A percentile compares a stretch with the other conserved stretches of the same genome.
Evolutionary conservation across 495 filamentous ascomycete species (phyloP).

Genomic region (Lasiosphaeria hispida): DNA sequence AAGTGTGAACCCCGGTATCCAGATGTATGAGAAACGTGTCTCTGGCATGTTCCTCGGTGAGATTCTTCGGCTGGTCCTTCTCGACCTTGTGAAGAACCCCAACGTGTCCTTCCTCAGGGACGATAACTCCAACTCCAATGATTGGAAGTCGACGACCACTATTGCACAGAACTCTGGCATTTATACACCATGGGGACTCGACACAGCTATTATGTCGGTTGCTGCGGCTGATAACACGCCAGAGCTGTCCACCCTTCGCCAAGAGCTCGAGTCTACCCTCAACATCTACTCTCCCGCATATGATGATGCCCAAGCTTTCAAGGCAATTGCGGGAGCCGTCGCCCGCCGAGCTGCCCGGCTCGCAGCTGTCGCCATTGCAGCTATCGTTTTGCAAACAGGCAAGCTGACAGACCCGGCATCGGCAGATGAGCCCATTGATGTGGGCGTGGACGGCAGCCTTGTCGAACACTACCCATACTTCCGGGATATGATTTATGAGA

Average conservation of each 20-base stretch:
- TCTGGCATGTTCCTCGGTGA: constrained; percentile 98
- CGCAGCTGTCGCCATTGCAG: constrained; percentile 79
- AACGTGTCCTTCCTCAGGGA: constrained; percentile 65
- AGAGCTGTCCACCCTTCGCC: constrained; percentile 62
- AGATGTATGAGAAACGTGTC: constrained; percentile 99
- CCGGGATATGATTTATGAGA: constrained; percentile 70
- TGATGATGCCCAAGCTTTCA: constrained; percentile 81
- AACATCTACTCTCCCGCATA: constrained; percentile 65
- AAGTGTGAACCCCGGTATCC: constrained; percentile 88
- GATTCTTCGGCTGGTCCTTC: constrained; percentile 75
- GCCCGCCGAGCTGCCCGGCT: constrained; percentile 87
- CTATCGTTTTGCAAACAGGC: constrained; percentile 71
- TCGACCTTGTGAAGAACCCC: constrained; percentile 62
- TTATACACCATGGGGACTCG: constrained; percentile 83
- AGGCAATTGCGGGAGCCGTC: constrained; percentile 75
- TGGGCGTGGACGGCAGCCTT: constrained; percentile 86
- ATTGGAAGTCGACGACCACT: constrained; percentile 63
- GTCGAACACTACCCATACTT: constrained; percentile 93
- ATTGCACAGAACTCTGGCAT: constrained; percentile 62
- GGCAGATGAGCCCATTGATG: constrained; percentile 67
- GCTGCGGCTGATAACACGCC: constrained; percentile 70
- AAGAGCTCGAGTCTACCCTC: constrained; percentile 71
- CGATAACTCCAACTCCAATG: constrained; percentile 60
- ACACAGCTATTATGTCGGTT: constrained; percentile 80
- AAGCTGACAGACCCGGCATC: constrained; percentile 50